These are phyloP conservation scores for Citrus sp. DNA, from an alignment of 345 rosid species.

Conservation along the genomic window DNA sequence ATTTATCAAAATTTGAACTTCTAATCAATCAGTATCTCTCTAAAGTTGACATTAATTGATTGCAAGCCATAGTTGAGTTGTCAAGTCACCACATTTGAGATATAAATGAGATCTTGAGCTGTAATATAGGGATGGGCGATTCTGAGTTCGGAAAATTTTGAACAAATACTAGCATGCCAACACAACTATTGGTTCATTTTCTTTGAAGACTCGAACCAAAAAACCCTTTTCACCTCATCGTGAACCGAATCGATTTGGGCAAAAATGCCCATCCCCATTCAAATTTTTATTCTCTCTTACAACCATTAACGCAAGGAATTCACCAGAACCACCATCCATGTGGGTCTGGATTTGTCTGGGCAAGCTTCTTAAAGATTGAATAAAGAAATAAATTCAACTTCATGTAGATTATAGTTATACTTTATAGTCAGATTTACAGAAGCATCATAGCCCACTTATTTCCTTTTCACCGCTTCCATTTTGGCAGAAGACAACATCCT, in stretches of 20 bases:
- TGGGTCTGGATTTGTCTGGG: not conserved
- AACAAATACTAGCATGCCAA: no score
- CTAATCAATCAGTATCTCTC: not conserved
- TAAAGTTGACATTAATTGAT: not conserved
- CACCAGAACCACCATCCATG: not conserved
- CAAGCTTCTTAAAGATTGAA: not conserved
- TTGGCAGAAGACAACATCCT: slow-evolving; percentile 1
- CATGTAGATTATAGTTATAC: not conserved
- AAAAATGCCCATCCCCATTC: not conserved
- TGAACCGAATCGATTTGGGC: no score
- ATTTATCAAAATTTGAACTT: not conserved
- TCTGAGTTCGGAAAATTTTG: no score
- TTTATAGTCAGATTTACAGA: not conserved
- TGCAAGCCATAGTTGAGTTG: not conserved
- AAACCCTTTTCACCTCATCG: no score
- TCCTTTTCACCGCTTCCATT: not conserved
- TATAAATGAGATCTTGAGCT: not conserved
- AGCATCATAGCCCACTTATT: not conserved
- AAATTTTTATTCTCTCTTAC: not conserved
- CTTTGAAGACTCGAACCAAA: no score
- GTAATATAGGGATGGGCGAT: no score
- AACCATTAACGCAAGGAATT: not conserved
- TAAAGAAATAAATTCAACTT: not conserved
- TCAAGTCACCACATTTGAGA: not conserved
- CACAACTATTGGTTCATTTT: no score